A percentile compares a stretch with the other conserved stretches of the same genome.
phyloP scores from a whole-genome alignment of 495 filamentous ascomycete species.

The Cetradonia linearis region DNA sequence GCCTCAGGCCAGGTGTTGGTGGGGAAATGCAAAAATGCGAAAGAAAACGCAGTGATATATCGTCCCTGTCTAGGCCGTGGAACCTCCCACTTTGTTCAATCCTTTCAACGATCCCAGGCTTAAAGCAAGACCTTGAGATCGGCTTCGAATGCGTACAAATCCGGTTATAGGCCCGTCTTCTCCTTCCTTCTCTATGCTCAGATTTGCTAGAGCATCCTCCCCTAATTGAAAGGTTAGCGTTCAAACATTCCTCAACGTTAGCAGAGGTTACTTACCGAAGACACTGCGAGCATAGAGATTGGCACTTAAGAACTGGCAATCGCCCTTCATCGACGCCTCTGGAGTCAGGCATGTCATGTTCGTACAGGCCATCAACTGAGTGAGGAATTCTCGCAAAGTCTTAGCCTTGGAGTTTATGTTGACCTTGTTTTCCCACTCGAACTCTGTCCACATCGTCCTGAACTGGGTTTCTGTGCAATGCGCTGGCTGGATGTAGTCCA shows the following conservation, averaged over 20 bases:
- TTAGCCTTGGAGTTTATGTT: slow-evolving; percentile 98
- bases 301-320: slow-evolving; percentile 95
- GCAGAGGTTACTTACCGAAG: slow-evolving; percentile 64
- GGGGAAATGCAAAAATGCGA: not conserved
- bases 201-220: slow-evolving; percentile 95
- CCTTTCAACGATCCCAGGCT: slow-evolving; percentile 94
- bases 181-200: slow-evolving; percentile 96
- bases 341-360: slow-evolving; percentile 98
- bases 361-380: slow-evolving; percentile 91
- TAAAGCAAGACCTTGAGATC: slow-evolving; percentile 89
- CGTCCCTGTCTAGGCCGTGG: slow-evolving; percentile 32
- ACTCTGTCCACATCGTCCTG: slow-evolving; percentile 99
- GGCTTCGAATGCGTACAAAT: slow-evolving; percentile 97
- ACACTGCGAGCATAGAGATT: slow-evolving; percentile 97
- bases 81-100: slow-evolving; percentile 66
- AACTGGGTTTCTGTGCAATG: slow-evolving; percentile 97
- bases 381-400: slow-evolving; percentile 81
- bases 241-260: not conserved
- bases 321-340: slow-evolving; percentile 90
- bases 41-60: not conserved
- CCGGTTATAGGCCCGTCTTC: slow-evolving; percentile 93
- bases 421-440: slow-evolving; percentile 99
- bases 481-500: slow-evolving; percentile 99
- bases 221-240: slow-evolving; percentile 42
- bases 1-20: not conserved